Conservation (phyloP, 2,329 filamentous ascomycete genomes). For the Grosmannia penicillata region DNA sequence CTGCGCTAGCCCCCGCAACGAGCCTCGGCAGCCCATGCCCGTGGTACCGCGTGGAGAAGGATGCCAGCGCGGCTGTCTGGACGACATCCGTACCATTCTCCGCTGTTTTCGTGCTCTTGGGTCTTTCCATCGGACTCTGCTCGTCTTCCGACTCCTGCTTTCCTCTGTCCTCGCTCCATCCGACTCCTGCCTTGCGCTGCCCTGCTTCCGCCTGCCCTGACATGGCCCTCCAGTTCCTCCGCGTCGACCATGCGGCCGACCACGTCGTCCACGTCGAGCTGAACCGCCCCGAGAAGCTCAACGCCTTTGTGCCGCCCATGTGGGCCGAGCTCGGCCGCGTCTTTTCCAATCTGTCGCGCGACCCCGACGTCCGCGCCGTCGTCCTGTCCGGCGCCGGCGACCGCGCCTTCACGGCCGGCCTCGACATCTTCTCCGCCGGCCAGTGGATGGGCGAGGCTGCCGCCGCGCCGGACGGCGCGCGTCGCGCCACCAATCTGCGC, state of each 20-base stretch:
- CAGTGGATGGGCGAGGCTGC: conserved; percentile 33
- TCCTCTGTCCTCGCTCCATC: no score
- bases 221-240: conserved; percentile 22
- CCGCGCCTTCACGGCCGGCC: conserved; percentile 69
- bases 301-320: conserved; percentile 73
- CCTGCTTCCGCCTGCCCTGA: not conserved
- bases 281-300: conserved; percentile 74
- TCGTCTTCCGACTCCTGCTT: no score
- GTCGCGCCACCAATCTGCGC: conserved; percentile 46
- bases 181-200: no score
- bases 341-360: conserved; percentile 57
- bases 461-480: conserved; percentile 42
- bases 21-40: no score
- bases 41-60: no score
- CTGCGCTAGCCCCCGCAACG: no score
- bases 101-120: no score
- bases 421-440: conserved; percentile 64
- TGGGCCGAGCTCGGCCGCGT: conserved; percentile 67
- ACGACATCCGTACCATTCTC: no score
- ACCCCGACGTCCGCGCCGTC: conserved; percentile 60
- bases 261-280: conserved; percentile 86
- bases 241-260: conserved; percentile 44
- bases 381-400: conserved; percentile 71
- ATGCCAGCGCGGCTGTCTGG: no score
- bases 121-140: no score